phyloP scores from a whole-genome alignment of 371 early-diverging fungal species.

The Mucor mucedo region DNA sequence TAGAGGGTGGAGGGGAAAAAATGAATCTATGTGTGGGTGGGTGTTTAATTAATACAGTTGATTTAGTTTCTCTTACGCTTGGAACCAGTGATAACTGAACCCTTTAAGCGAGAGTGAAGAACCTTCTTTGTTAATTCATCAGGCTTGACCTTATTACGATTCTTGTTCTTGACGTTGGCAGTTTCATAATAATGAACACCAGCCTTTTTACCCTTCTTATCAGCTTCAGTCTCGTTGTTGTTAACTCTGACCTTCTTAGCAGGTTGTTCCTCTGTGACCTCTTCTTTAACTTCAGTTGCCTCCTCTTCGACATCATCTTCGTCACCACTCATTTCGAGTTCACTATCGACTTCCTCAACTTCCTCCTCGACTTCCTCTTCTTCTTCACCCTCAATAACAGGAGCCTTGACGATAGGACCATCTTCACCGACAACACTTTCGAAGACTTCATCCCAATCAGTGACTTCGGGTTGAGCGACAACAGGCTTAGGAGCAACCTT shows the following conservation, averaged over 20 bases:
- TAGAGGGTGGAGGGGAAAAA: not conserved
- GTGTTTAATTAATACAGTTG: not conserved
- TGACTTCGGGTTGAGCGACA: conserved; percentile 51
- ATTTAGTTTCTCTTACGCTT: conserved; percentile 49
- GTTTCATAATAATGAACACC: conserved; percentile 70
- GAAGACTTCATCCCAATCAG: conserved; percentile 92
- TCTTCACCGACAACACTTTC: conserved; percentile 80
- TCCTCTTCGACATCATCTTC: conserved; percentile 47
- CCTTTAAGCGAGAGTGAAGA: conserved; percentile 47
- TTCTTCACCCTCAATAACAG: conserved; percentile 45
- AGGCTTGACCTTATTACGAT: conserved; percentile 78
- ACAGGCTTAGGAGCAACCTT: conserved; percentile 35
- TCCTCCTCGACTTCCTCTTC: conserved; percentile 54
- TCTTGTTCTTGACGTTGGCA: conserved; percentile 93
- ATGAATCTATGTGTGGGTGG: not conserved
- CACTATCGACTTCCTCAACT: conserved; percentile 63
- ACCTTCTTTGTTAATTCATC: conserved; percentile 60
- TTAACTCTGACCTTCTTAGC: conserved; percentile 35
- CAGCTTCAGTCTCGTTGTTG: conserved; percentile 35
- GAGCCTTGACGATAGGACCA: conserved; percentile 54
- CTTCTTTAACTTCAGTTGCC: conserved; percentile 39
- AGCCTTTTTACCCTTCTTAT: conserved; percentile 64
- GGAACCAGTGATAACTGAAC: conserved; percentile 35
- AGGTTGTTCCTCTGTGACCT: conserved; percentile 31
- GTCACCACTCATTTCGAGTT: conserved; percentile 60